phyloP scores from a whole-genome alignment of 495 filamentous ascomycete species.

The Tirmania nivea region DNA sequence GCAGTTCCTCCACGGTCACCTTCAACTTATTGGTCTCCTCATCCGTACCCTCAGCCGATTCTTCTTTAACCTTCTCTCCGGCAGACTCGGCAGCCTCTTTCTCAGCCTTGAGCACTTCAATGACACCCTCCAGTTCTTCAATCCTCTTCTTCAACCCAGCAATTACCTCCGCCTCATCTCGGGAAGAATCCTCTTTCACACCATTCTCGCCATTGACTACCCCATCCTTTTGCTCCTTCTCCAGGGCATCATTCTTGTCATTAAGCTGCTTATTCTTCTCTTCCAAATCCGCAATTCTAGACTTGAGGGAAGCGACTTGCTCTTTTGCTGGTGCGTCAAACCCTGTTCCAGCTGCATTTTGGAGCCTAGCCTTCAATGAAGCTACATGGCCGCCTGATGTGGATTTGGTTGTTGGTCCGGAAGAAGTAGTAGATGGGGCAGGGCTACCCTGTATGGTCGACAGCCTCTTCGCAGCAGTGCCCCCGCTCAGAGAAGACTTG shows the following conservation, averaged over 20 bases:
- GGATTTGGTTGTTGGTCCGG: background rate
- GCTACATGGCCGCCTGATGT: background rate
- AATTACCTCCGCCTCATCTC: background rate
- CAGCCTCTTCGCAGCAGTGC: background rate
- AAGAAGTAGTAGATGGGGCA: background rate
- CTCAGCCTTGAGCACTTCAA: slow-evolving; percentile 8
- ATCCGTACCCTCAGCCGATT: background rate
- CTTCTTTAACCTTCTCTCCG: background rate
- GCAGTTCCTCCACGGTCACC: background rate
- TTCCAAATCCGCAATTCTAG: slow-evolving; percentile 12
- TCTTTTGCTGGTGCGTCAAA: background rate
- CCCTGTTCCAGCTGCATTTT: background rate
- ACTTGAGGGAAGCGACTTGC: background rate
- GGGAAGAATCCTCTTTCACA: background rate
- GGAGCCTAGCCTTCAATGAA: background rate
- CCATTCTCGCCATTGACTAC: slow-evolving; percentile 2
- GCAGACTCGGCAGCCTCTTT: background rate
- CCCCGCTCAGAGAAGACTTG: background rate
- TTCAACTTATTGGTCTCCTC: background rate
- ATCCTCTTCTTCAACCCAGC: slow-evolving; percentile 11
- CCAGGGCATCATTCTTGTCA: slow-evolving; percentile 6
- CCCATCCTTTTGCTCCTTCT: slow-evolving; percentile 6
- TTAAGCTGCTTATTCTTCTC: slow-evolving; percentile 10
- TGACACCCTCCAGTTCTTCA: slow-evolving; percentile 5
- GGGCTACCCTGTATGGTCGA: background rate